Evolutionary conservation across 208 protist species (phyloP).

Genomic region (Tetramitus jugosus): DNA sequence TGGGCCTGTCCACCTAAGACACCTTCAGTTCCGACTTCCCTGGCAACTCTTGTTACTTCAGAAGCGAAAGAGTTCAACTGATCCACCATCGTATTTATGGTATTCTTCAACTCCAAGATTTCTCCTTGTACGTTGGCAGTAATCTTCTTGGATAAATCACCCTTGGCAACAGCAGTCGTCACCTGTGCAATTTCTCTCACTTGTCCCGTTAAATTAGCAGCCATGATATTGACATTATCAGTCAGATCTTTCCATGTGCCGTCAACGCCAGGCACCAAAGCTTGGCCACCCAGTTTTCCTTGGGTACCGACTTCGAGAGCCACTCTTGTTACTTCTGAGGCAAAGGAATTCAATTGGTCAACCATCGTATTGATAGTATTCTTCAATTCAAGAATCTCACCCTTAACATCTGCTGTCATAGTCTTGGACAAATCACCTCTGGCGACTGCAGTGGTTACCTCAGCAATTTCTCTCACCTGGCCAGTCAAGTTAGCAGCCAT

Average conservation of each 20-base stretch:
- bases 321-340: constrained; percentile 30
- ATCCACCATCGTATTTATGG: constrained; percentile 38
- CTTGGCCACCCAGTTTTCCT: constrained; percentile 27
- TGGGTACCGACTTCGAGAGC: constrained; percentile 37
- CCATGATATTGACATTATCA: constrained; percentile 30
- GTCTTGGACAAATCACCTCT: constrained; percentile 37
- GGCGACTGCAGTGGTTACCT: constrained; percentile 38
- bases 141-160: constrained; percentile 36
- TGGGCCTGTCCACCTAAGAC: constrained; percentile 36
- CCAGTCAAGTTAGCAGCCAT: constrained; percentile 36
- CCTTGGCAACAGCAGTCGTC: constrained; percentile 31
- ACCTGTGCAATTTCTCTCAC: constrained; percentile 33
- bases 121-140: constrained; percentile 19
- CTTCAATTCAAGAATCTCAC: constrained; percentile 37
- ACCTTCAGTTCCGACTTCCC: constrained; percentile 37
- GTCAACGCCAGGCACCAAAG: constrained; percentile 3
- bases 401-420: constrained; percentile 28
- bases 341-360: constrained; percentile 33
- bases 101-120: constrained; percentile 34
- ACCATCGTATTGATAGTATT: constrained; percentile 30
- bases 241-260: constrained; percentile 32
- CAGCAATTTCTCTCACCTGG: constrained; percentile 34
- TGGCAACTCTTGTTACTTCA: constrained; percentile 33
- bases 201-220: constrained; percentile 33
- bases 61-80: constrained; percentile 32